Percentiles rank a stretch among this genome's conserved stretches.
Evolutionary conservation across 1,139 yeast genomes (phyloP).

Genomic region (Suhomyces guaymorum): DNA sequence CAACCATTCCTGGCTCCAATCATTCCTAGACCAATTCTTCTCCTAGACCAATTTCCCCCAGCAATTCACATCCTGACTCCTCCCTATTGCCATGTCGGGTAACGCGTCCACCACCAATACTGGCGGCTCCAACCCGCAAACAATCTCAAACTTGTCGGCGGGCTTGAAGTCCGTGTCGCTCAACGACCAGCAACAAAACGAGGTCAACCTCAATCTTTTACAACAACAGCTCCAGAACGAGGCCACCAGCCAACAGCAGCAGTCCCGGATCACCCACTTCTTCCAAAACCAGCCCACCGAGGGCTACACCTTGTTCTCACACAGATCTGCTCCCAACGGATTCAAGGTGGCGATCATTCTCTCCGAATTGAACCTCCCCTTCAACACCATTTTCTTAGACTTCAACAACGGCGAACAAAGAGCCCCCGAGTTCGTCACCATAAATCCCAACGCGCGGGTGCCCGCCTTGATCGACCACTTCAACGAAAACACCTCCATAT

Average conservation of each 20-base stretch:
- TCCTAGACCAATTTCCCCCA: no score
- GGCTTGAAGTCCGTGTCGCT: slow-evolving; percentile 50
- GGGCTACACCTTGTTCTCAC: slow-evolving; percentile 86
- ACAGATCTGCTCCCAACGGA: slow-evolving; percentile 94
- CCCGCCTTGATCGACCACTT: slow-evolving; percentile 92
- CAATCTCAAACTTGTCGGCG: slow-evolving; percentile 50
- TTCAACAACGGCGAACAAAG: slow-evolving; percentile 89
- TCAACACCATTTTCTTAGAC: slow-evolving; percentile 83
- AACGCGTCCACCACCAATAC: slow-evolving; percentile 9
- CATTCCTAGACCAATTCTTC: no score
- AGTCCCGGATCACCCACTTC: slow-evolving; percentile 67
- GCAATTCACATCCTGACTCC: neutral
- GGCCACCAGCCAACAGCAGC: slow-evolving; percentile 38
- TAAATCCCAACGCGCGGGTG: slow-evolving; percentile 92
- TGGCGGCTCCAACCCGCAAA: slow-evolving; percentile 14
- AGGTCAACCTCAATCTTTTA: slow-evolving; percentile 39
- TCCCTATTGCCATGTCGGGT: slow-evolving; percentile 11
- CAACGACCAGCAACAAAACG: slow-evolving; percentile 45
- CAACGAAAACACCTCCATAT: slow-evolving; percentile 73
- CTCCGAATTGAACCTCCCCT: slow-evolving; percentile 77
- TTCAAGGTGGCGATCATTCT: slow-evolving; percentile 92
- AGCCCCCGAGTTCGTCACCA: slow-evolving; percentile 87
- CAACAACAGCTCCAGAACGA: slow-evolving; percentile 46
- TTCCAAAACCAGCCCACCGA: slow-evolving; percentile 77
- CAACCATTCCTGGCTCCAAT: no score